A percentile compares a stretch with the other conserved stretches of the same genome.
phyloP scores from a whole-genome alignment of 2,329 filamentous ascomycete species.

The Verticillium isaacii region DNA sequence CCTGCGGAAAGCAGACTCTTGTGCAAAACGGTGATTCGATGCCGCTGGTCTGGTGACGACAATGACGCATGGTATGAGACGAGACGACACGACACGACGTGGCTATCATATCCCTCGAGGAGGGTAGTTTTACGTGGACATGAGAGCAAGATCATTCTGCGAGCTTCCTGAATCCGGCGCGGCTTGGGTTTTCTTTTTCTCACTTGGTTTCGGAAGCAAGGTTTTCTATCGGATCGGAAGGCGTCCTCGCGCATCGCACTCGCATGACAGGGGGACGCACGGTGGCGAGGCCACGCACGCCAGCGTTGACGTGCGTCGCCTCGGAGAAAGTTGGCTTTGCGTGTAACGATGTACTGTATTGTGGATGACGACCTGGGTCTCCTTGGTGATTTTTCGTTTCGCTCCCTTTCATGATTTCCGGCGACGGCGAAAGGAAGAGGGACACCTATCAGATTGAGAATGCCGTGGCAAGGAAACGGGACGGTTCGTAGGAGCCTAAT shows the following conservation, averaged over 20 bases:
- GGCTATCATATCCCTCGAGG: not conserved
- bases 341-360: slow-evolving; percentile 12
- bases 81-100: slow-evolving; percentile 1
- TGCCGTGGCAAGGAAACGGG: not conserved
- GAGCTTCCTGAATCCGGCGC: not conserved
- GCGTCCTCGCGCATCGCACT: not conserved
- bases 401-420: slow-evolving; percentile 13
- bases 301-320: slow-evolving; percentile 6
- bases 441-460: slow-evolving; percentile 12
- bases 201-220: not conserved
- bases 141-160: not conserved
- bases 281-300: slow-evolving; percentile 8
- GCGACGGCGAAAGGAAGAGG: slow-evolving; percentile 10
- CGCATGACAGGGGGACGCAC: slow-evolving; percentile 1
- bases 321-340: slow-evolving; percentile 7
- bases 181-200: slow-evolving; percentile 2
- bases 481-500: not conserved
- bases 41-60: slow-evolving; percentile 10
- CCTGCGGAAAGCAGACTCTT: not conserved
- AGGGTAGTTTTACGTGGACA: not conserved
- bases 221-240: not conserved
- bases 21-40: slow-evolving; percentile 1
- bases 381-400: slow-evolving; percentile 2
- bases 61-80: slow-evolving; percentile 10
- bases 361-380: slow-evolving; percentile 1